A percentile compares a stretch with the other conserved stretches of the same genome.
These are phyloP conservation scores for Fusarium sp. DNA, from an alignment of 2,329 filamentous ascomycete species.

Conservation along the genomic window DNA sequence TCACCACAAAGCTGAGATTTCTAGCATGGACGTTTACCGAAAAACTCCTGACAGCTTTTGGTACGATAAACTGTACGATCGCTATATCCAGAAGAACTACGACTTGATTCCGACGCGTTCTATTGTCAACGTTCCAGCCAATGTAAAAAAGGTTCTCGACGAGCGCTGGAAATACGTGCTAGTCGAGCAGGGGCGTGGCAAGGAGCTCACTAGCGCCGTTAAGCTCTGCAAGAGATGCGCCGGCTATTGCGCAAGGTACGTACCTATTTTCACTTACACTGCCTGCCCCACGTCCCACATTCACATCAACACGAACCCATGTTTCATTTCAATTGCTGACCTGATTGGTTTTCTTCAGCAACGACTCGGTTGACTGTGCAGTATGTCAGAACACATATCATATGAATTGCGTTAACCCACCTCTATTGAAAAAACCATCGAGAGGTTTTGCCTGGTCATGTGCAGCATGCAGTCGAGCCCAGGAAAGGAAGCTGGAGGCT, in stretches of 20 bases:
- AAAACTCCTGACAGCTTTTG: slow-evolving; percentile 90
- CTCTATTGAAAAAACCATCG: slow-evolving; percentile 93
- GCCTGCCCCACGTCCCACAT: slow-evolving; percentile 31
- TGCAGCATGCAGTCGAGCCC: slow-evolving; percentile 93
- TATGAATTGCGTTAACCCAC: slow-evolving; percentile 96
- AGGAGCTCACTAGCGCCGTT: slow-evolving; percentile 94
- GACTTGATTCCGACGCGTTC: slow-evolving; percentile 92
- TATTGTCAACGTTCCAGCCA: slow-evolving; percentile 95
- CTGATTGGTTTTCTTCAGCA: slow-evolving; percentile 61
- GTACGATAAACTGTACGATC: slow-evolving; percentile 97
- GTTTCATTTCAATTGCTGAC: slow-evolving; percentile 40
- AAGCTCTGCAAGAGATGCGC: slow-evolving; percentile 95
- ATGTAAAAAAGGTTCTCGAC: slow-evolving; percentile 94
- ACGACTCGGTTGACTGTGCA: slow-evolving; percentile 96
- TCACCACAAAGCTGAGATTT: slow-evolving; percentile 86
- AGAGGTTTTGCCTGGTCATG: slow-evolving; percentile 99
- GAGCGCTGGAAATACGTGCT: slow-evolving; percentile 97
- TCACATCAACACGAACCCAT: slow-evolving; percentile 21
- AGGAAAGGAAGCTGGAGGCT: slow-evolving; percentile 91
- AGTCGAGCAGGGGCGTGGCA: slow-evolving; percentile 91
- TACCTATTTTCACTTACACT: slow-evolving; percentile 43
- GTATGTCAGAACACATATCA: slow-evolving; percentile 96
- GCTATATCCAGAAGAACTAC: slow-evolving; percentile 98
- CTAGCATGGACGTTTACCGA: slow-evolving; percentile 84
- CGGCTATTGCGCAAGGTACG: slow-evolving; percentile 89